Evolutionary conservation across 139 green algal species (phyloP).

Genomic region (Picochlorum sp.): DNA sequence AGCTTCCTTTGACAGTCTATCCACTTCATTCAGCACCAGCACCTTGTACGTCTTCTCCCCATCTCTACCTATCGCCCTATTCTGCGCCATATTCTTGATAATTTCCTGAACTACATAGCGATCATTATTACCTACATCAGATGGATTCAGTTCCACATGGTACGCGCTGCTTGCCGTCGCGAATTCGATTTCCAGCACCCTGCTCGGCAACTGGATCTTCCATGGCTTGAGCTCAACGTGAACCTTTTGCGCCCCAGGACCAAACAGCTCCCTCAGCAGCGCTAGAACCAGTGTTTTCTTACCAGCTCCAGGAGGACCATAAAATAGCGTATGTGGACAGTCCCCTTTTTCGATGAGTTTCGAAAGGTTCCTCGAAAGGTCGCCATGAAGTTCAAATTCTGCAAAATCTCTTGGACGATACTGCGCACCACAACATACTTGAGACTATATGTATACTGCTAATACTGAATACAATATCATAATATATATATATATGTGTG

Average conservation of each 20-base stretch:
- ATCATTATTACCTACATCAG: conserved; percentile 87
- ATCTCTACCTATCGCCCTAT: conserved; percentile 58
- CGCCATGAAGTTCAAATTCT: conserved; percentile 62
- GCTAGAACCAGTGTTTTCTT: conserved; percentile 94
- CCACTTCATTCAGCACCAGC: conserved; percentile 92
- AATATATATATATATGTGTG: too few species aligned
- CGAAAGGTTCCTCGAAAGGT: conserved; percentile 67
- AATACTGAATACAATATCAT: not conserved
- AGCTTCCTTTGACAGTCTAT: conserved; percentile 75
- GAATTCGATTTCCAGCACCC: conserved; percentile 94
- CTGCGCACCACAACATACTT: too few species aligned
- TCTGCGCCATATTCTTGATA: conserved; percentile 97
- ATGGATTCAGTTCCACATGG: conserved; percentile 93
- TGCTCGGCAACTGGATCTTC: conserved; percentile 77
- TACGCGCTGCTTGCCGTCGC: conserved; percentile 79
- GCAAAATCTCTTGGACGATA: conserved; percentile 76
- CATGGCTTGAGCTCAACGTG: conserved; percentile 87
- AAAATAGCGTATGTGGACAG: conserved; percentile 93
- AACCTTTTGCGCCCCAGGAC: conserved; percentile 81
- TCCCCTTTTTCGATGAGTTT: conserved; percentile 79
- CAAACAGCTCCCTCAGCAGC: conserved; percentile 86
- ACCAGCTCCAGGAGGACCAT: conserved; percentile 83
- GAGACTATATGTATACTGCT: not conserved
- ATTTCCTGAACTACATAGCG: conserved; percentile 86
- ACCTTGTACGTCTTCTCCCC: conserved; percentile 39